Conservation (phyloP, 2,329 filamentous ascomycete genomes). For the Cyphellophora europaea region DNA sequence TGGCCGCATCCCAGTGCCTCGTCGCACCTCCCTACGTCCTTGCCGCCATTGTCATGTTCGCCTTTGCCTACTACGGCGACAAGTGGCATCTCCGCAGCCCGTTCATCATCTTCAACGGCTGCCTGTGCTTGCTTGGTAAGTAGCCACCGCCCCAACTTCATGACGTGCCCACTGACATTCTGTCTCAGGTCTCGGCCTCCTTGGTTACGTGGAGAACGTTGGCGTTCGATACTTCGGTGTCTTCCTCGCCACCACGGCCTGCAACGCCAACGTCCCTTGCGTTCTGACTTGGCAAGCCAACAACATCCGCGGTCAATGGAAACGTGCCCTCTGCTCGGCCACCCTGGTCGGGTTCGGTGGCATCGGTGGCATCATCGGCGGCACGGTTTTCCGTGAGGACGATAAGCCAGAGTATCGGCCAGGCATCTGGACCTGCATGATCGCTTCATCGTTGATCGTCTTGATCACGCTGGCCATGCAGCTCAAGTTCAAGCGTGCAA, state of each 20-base stretch:
- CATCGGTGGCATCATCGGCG: constrained; percentile 68
- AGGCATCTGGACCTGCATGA: constrained; percentile 16
- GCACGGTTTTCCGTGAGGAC: constrained; percentile 56
- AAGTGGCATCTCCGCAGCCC: constrained; percentile 59
- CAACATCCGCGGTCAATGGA: constrained; percentile 84
- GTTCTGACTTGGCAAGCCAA: constrained; percentile 75
- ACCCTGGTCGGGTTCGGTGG: constrained; percentile 35
- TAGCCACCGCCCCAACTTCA: too few relatives aligned
- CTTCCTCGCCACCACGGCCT: constrained; percentile 66
- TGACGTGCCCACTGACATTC: neutral
- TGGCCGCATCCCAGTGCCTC: constrained; percentile 59
- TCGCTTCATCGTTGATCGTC: constrained; percentile 15
- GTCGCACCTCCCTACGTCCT: constrained; percentile 61
- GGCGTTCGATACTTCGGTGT: constrained; percentile 60
- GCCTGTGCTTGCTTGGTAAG: constrained; percentile 11
- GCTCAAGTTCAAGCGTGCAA: constrained; percentile 17
- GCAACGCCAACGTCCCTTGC: constrained; percentile 67
- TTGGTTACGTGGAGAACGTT: constrained; percentile 54
- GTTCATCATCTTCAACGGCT: constrained; percentile 59
- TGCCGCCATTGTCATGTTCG: constrained; percentile 54
- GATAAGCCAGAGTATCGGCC: constrained; percentile 27
- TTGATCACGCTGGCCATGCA: constrained; percentile 16
- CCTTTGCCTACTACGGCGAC: constrained; percentile 64
- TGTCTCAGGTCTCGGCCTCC: constrained; percentile 54
- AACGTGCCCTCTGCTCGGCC: constrained; percentile 50